A percentile compares a stretch with the other conserved stretches of the same genome.
phyloP scores from a whole-genome alignment of 352 stramenopile species.

The Elongisporangium anandrum region DNA sequence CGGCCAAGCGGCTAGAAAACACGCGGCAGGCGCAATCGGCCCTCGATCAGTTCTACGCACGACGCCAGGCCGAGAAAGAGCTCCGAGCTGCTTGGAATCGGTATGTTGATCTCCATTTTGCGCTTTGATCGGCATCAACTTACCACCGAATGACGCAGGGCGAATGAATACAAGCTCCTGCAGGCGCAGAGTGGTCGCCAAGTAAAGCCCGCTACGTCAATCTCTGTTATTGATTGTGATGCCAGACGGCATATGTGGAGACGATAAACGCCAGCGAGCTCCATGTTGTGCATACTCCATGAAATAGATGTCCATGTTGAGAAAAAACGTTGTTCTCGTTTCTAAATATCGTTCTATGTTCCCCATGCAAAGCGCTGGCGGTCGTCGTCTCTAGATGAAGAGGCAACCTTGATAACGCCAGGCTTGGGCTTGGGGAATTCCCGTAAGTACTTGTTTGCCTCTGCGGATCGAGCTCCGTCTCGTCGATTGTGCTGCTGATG shows the following conservation, averaged over 20 bases:
- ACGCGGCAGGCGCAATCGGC: constrained; percentile 8
- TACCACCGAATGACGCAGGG: background rate
- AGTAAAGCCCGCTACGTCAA: constrained; percentile 1
- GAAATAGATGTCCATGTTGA: background rate
- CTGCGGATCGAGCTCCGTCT: background rate
- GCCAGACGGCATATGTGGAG: background rate
- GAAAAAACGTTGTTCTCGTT: constrained; percentile 6
- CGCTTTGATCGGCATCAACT: background rate
- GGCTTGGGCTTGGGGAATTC: constrained; percentile 55
- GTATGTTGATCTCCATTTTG: constrained; percentile 1
- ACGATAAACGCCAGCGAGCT: background rate
- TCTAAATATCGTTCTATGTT: background rate
- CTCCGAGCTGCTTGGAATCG: constrained; percentile 17
- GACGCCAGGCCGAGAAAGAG: constrained; percentile 11
- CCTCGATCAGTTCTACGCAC: constrained; percentile 20
- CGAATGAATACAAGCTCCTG: constrained; percentile 14
- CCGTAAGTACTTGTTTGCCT: constrained; percentile 35
- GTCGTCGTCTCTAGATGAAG: constrained; percentile 11
- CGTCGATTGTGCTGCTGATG: background rate
- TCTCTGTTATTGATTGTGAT: constrained; percentile 1
- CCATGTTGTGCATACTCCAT: background rate
- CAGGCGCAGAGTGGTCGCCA: constrained; percentile 14
- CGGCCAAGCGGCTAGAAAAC: constrained; percentile 14
- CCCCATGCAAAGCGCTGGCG: constrained; percentile 43
- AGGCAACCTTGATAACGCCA: constrained; percentile 31